Conservation (phyloP, 176 grass and related monocot genomes). For the Olyra latifolia region DNA sequence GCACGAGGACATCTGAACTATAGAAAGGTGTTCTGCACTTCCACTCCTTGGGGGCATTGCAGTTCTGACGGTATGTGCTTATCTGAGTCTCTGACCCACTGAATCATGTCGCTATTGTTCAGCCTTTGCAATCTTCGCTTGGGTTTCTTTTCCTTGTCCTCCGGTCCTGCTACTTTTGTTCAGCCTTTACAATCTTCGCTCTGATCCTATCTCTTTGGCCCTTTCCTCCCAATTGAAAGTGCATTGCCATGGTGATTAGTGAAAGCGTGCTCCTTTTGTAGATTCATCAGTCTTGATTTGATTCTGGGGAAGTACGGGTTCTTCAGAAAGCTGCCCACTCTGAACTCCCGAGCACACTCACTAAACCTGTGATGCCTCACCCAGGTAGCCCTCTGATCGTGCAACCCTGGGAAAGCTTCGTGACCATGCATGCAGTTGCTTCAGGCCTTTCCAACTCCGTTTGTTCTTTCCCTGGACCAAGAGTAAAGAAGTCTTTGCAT, state of each 20-base stretch:
- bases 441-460: constrained; percentile 46
- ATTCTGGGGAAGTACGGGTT: not conserved
- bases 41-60: not conserved
- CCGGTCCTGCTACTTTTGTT: not conserved
- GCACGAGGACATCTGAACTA: constrained; percentile 7
- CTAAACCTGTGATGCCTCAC: constrained; percentile 6
- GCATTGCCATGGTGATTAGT: not conserved
- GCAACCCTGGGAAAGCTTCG: constrained; percentile 20
- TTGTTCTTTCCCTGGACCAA: constrained; percentile 69
- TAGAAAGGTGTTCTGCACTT: constrained; percentile 10
- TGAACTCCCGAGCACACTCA: constrained; percentile 7
- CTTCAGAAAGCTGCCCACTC: not conserved
- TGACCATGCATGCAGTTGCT: constrained; percentile 24
- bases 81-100: not conserved
- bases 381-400: constrained; percentile 15
- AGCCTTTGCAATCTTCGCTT: not conserved
- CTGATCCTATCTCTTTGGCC: not conserved
- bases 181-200: not conserved
- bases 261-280: not conserved
- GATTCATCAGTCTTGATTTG: constrained; percentile 8
- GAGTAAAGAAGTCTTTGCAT: constrained; percentile 71
- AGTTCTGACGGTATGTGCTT: not conserved
- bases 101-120: not conserved
- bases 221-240: not conserved
- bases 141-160: not conserved